phyloP scores from a whole-genome alignment of 208 protist genomes.

The Acanthamoeba sp. region DNA sequence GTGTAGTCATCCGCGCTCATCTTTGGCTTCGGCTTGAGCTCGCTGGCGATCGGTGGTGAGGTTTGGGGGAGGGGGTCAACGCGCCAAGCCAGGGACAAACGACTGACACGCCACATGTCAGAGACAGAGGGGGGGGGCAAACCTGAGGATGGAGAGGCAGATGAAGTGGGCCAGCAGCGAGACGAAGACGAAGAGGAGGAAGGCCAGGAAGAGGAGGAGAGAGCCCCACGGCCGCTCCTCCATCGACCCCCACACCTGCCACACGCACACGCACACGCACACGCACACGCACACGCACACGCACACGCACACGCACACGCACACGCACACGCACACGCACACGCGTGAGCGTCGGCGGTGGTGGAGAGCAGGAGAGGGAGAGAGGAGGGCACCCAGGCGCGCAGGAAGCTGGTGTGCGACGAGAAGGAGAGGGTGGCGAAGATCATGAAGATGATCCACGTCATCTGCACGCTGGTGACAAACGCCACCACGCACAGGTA shows the following conservation, averaged over 20 bases:
- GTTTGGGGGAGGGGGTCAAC: no score
- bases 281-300: no score
- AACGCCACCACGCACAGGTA: constrained; percentile 15
- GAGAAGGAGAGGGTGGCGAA: constrained; percentile 52
- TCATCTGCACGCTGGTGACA: not conserved
- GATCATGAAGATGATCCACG: not conserved
- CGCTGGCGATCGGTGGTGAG: not conserved
- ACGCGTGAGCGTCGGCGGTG: not conserved
- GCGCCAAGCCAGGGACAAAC: not conserved
- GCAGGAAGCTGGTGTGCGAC: not conserved
- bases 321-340: not conserved
- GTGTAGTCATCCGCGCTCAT: not conserved
- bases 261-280: no score
- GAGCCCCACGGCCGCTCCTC: constrained; percentile 28
- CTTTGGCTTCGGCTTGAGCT: not conserved
- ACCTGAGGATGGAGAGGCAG: constrained; percentile 26
- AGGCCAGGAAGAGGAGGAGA: not conserved
- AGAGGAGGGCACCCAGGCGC: not conserved
- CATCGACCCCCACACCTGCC: constrained; percentile 45
- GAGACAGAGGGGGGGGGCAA: not conserved
- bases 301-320: no score
- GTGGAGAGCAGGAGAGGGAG: not conserved
- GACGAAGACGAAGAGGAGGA: constrained; percentile 8
- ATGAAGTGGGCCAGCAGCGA: constrained; percentile 28
- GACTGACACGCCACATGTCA: not conserved